These are phyloP conservation scores for Sugiyamaella chiloensis DNA, from an alignment of 805 yeast species.

Conservation along the genomic window DNA sequence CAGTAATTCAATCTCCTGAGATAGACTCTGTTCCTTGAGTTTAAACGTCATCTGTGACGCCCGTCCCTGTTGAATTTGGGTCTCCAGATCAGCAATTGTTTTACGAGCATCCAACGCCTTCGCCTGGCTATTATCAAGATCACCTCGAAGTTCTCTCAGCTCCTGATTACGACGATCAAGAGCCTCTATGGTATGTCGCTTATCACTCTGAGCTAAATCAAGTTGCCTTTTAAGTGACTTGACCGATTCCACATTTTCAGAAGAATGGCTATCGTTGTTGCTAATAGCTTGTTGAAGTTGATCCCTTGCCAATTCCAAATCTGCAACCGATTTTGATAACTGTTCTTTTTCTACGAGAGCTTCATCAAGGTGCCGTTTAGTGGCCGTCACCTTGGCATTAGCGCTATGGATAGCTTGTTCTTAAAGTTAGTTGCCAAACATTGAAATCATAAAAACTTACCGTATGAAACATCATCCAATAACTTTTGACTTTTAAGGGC, in stretches of 20 bases:
- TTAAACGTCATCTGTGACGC: constrained; percentile 30
- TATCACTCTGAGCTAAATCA: constrained; percentile 25
- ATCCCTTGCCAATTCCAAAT: constrained; percentile 38
- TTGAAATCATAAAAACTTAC: constrained; percentile 19
- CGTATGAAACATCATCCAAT: constrained; percentile 24
- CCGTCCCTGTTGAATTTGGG: constrained; percentile 36
- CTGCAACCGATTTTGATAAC: constrained; percentile 39
- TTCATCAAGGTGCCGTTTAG: constrained; percentile 7
- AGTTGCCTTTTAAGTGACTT: constrained; percentile 21
- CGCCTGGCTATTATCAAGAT: constrained; percentile 37
- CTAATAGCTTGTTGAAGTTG: constrained; percentile 38
- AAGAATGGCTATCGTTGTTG: constrained; percentile 7
- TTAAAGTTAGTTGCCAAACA: background rate
- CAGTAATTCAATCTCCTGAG: constrained; percentile 43
- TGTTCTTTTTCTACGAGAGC: constrained; percentile 17
- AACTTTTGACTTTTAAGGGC: constrained; percentile 26
- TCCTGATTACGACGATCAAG: constrained; percentile 32
- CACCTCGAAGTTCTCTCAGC: constrained; percentile 35
- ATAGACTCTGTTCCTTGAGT: constrained; percentile 37
- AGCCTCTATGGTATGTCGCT: constrained; percentile 28
- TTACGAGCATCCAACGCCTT: constrained; percentile 40
- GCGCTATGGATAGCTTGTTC: constrained; percentile 18
- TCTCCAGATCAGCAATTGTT: constrained; percentile 39
- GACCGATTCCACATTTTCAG: constrained; percentile 11
- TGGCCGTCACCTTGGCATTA: constrained; percentile 7